Conservation (phyloP, 345 rosid species). For the Euphorbia lathyris region DNA sequence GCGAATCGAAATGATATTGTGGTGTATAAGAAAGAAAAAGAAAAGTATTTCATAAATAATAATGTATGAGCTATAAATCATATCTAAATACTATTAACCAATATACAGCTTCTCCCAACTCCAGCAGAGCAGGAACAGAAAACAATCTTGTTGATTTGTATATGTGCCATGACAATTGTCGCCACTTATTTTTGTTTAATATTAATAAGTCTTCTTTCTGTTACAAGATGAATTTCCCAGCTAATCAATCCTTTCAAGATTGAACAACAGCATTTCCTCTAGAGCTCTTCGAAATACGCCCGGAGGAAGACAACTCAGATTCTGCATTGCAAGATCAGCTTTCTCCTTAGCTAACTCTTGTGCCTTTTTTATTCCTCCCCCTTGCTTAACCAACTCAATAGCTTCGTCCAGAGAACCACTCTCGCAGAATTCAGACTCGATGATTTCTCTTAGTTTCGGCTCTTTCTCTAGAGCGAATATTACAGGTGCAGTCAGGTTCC, state of each 20-base stretch:
- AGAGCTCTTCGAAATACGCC: slow-evolving; percentile 57
- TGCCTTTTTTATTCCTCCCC: slow-evolving; percentile 78
- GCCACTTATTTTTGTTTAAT: slow-evolving; percentile 10
- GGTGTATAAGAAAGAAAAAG: background rate
- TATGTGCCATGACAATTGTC: background rate
- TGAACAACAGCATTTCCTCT: slow-evolving; percentile 78
- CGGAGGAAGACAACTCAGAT: slow-evolving; percentile 61
- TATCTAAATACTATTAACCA: slow-evolving; percentile 23
- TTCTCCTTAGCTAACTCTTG: slow-evolving; percentile 71
- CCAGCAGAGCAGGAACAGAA: too few relatives aligned
- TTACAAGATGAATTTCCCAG: background rate
- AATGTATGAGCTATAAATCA: slow-evolving; percentile 26
- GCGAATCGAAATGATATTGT: too few relatives aligned
- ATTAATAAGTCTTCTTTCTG: background rate
- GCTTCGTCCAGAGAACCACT: slow-evolving; percentile 79
- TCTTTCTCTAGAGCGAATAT: slow-evolving; percentile 76
- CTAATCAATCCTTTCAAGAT: slow-evolving; percentile 86
- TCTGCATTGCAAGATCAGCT: slow-evolving; percentile 74
- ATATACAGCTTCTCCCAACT: too few relatives aligned
- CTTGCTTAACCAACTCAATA: slow-evolving; percentile 51
- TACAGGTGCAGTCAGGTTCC: slow-evolving; percentile 91
- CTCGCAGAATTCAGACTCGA: slow-evolving; percentile 87
- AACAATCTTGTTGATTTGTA: background rate
- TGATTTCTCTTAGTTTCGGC: slow-evolving; percentile 74
- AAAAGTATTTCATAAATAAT: slow-evolving; percentile 15